Evolutionary conservation across 2,329 filamentous ascomycete genomes (phyloP).

Genomic region (Knufia fluminis): DNA sequence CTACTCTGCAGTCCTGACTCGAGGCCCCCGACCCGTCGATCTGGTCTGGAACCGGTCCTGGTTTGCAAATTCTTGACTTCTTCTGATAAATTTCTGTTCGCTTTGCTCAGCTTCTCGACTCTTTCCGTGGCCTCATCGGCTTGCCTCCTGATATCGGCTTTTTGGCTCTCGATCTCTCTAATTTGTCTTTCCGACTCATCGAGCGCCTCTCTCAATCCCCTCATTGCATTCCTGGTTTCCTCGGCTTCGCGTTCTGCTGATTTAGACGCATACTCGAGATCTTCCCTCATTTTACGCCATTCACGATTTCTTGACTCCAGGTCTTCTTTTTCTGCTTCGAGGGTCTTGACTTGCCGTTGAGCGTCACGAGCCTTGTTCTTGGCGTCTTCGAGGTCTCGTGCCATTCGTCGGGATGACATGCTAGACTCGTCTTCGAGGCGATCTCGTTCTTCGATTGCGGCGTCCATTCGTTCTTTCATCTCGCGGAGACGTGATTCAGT

Average conservation of each 20-base stretch:
- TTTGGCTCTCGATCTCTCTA: slow-evolving; percentile 74
- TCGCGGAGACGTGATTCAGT: slow-evolving; percentile 76
- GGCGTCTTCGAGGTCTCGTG: slow-evolving; percentile 79
- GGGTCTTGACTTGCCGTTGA: slow-evolving; percentile 64
- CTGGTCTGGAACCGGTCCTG: slow-evolving; percentile 24
- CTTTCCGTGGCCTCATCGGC: slow-evolving; percentile 68
- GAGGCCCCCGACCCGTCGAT: slow-evolving; percentile 23
- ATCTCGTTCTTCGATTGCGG: slow-evolving; percentile 88
- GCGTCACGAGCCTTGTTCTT: slow-evolving; percentile 69
- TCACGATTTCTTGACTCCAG: slow-evolving; percentile 65
- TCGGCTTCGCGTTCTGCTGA: slow-evolving; percentile 62
- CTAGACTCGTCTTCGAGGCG: slow-evolving; percentile 84
- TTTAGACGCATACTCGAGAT: slow-evolving; percentile 62
- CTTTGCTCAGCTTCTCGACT: slow-evolving; percentile 70
- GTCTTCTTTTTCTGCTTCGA: slow-evolving; percentile 67
- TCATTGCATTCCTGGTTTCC: slow-evolving; percentile 68
- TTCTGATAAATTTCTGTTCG: slow-evolving; percentile 51
- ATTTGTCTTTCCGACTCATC: slow-evolving; percentile 82
- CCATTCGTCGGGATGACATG: slow-evolving; percentile 62
- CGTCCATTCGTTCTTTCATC: slow-evolving; percentile 79
- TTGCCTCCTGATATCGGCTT: slow-evolving; percentile 61
- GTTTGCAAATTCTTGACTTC: slow-evolving; percentile 45
- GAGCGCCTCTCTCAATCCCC: slow-evolving; percentile 66
- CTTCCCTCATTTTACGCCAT: slow-evolving; percentile 63
- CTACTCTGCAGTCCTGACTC: slow-evolving; percentile 44